phyloP scores from a whole-genome alignment of 768 basidiomycete species.

The Tephrocybe sp. region DNA sequence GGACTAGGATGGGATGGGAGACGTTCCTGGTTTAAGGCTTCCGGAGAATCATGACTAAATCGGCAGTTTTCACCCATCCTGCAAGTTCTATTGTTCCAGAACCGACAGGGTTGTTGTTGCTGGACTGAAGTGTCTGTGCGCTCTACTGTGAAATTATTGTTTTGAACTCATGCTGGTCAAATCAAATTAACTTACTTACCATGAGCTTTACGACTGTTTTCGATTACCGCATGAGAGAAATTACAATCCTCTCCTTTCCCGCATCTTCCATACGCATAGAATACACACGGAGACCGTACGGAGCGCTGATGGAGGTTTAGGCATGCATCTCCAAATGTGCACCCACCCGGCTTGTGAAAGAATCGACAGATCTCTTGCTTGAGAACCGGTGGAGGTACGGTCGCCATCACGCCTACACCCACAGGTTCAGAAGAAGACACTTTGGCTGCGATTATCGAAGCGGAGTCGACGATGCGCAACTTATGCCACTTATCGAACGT shows the following conservation, averaged over 20 bases:
- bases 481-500: no score
- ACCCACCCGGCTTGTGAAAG: conserved; percentile 12
- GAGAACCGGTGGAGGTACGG: neutral
- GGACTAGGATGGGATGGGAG: neutral
- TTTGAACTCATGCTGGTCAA: neutral
- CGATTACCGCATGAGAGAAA: conserved; percentile 12
- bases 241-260: conserved; percentile 15
- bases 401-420: neutral
- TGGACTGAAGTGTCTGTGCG: no score
- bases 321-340: conserved; percentile 12
- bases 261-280: conserved; percentile 16
- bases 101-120: no score
- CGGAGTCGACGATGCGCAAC: no score
- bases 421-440: neutral
- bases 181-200: neutral
- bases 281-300: conserved; percentile 14
- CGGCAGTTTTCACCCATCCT: conserved; percentile 10
- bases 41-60: conserved; percentile 7
- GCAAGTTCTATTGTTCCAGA: conserved; percentile 4
- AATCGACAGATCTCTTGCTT: conserved; percentile 9
- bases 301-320: conserved; percentile 11
- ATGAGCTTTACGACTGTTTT: neutral
- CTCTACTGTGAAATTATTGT: no score
- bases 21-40: neutral
- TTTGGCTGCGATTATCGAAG: neutral